These are phyloP conservation scores for Testicularia cyperi DNA, from an alignment of 1,284 basidiomycete species.

Conservation along the genomic window DNA sequence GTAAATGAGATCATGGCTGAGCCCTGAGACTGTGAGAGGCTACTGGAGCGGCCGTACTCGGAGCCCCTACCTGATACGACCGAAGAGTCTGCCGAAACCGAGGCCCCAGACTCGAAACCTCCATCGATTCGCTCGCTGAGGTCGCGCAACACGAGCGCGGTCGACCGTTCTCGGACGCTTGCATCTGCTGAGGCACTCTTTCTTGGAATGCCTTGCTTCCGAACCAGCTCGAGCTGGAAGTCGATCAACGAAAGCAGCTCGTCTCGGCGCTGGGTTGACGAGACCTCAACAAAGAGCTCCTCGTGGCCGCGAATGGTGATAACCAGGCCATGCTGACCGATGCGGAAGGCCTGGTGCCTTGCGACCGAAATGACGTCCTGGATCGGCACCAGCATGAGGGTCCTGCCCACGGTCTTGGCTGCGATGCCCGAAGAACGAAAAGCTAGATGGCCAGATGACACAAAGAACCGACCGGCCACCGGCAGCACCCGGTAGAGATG, in stretches of 20 bases:
- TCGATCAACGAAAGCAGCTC: constrained; percentile 76
- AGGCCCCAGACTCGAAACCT: constrained; percentile 10
- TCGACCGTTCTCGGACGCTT: constrained; percentile 23
- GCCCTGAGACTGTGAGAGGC: constrained; percentile 16
- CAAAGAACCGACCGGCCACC: constrained; percentile 44
- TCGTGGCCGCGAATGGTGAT: constrained; percentile 92
- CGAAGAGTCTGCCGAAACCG: constrained; percentile 18
- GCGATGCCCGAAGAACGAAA: constrained; percentile 51
- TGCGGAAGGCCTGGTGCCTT: constrained; percentile 80
- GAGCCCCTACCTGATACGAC: constrained; percentile 13
- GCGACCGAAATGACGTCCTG: constrained; percentile 81
- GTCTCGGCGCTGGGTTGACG: constrained; percentile 73
- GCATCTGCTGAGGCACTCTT: constrained; percentile 11
- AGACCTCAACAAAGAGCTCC: constrained; percentile 93
- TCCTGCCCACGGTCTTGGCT: constrained; percentile 43
- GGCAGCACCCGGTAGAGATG: constrained; percentile 49
- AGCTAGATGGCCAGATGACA: constrained; percentile 44
- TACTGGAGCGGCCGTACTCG: constrained; percentile 3
- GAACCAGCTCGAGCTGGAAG: constrained; percentile 64
- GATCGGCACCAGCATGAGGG: constrained; percentile 88
- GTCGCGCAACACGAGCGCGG: constrained; percentile 44
- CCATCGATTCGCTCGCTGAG: constrained; percentile 43
- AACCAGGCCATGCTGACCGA: constrained; percentile 83
- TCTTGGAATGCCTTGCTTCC: constrained; percentile 1
- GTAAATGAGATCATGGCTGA: constrained; percentile 32